These are phyloP conservation scores for Gentiana dahurica DNA, from an alignment of 257 asterid genomes.

Conservation along the genomic window DNA sequence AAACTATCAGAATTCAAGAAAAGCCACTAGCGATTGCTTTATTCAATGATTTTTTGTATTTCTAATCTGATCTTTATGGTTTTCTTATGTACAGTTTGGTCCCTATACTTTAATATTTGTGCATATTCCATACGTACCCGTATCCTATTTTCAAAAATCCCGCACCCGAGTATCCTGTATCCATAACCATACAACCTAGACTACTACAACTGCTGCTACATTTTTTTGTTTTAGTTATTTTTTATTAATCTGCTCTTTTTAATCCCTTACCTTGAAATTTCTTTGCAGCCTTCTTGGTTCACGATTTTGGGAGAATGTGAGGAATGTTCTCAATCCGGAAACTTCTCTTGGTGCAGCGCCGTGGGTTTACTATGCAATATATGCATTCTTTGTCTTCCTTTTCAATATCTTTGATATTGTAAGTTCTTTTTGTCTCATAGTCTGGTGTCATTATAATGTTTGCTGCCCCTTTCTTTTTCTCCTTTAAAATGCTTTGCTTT, in stretches of 20 bases:
- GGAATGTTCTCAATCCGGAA: slow-evolving; percentile 69
- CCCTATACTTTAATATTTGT: no score
- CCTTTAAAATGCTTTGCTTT: no score
- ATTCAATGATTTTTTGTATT: no score
- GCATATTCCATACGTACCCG: no score
- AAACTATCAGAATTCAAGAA: no score
- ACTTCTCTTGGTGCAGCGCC: slow-evolving; percentile 76
- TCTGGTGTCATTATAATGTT: neutral
- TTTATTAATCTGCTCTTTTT: slow-evolving; percentile 7
- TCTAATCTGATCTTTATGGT: no score
- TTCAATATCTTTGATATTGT: slow-evolving; percentile 96
- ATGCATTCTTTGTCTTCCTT: slow-evolving; percentile 82
- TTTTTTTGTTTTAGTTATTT: neutral
- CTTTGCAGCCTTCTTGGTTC: slow-evolving; percentile 61
- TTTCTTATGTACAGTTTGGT: no score
- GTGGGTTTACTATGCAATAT: slow-evolving; percentile 83
- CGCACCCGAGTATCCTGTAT: no score
- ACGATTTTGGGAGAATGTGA: slow-evolving; percentile 67
- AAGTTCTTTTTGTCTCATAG: slow-evolving; percentile 25
- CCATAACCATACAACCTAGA: no score
- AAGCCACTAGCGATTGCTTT: no score
- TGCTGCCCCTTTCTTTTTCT: neutral
- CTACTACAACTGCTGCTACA: neutral
- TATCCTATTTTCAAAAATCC: no score
- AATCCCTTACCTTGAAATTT: slow-evolving; percentile 18